Evolutionary conservation across 148 eudicot species (phyloP).

Genomic region (Camellia japonica): DNA sequence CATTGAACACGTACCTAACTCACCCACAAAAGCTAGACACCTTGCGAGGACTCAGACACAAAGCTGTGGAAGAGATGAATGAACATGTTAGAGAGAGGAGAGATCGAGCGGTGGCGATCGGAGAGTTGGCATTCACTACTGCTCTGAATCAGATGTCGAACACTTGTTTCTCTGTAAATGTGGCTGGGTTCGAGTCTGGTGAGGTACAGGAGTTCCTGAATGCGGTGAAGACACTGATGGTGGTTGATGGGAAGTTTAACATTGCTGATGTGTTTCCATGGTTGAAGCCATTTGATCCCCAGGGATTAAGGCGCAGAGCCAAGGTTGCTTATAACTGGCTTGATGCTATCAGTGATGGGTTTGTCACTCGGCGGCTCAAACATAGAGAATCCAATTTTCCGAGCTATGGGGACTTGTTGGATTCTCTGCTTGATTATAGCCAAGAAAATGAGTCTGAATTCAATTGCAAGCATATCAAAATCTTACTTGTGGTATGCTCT

Average conservation of each 20-base stretch:
- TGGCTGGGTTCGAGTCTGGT: not conserved
- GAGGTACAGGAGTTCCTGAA: not conserved
- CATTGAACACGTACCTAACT: not conserved
- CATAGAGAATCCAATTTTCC: not conserved
- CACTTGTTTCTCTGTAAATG: slow-evolving; percentile 5
- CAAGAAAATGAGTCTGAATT: not conserved
- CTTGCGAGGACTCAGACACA: not conserved
- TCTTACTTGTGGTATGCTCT: not conserved
- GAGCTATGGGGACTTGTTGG: not conserved
- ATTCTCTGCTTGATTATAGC: not conserved
- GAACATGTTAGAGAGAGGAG: not conserved
- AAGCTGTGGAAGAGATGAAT: slow-evolving; percentile 6
- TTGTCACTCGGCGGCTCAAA: not conserved
- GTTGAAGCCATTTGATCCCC: slow-evolving; percentile 10
- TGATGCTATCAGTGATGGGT: not conserved
- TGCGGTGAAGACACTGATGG: not conserved
- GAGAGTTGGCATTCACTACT: slow-evolving; percentile 1
- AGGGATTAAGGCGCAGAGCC: slow-evolving; percentile 3
- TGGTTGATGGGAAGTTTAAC: slow-evolving; percentile 9
- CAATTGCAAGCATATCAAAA: not conserved
- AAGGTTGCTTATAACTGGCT: slow-evolving; percentile 5
- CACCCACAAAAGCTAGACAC: slow-evolving; percentile 1
- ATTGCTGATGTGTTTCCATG: slow-evolving; percentile 7
- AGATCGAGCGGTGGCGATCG: slow-evolving; percentile 3
- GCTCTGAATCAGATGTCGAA: slow-evolving; percentile 14